phyloP scores from a whole-genome alignment of 192 early-diverging fungal species.

The Rhizophlyctis rosea region DNA sequence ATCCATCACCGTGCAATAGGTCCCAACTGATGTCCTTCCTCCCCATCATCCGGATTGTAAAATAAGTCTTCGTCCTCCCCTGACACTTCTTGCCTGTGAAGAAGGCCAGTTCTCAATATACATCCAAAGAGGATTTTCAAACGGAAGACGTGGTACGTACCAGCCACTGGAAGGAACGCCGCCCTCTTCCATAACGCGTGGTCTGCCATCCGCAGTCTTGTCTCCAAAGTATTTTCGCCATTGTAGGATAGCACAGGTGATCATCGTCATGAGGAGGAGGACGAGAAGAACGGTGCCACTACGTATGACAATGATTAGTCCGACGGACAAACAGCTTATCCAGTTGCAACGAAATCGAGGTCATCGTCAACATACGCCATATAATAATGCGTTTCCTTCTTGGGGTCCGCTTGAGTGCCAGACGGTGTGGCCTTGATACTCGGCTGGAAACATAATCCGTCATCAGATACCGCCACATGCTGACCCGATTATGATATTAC shows the following conservation, averaged over 20 bases:
- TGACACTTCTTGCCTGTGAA: conserved; percentile 16
- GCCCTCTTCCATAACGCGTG: no score
- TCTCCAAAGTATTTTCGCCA: conserved; percentile 7
- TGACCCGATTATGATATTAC: background rate
- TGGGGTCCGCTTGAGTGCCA: background rate
- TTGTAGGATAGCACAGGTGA: conserved; percentile 5
- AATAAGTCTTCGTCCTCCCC: conserved; percentile 31
- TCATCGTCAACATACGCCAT: conserved; percentile 6
- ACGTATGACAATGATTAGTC: background rate
- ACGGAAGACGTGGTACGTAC: no score
- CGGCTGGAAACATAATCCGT: background rate
- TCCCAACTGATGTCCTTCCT: conserved; percentile 22
- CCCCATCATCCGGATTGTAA: conserved; percentile 14
- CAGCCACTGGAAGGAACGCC: no score
- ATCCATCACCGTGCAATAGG: no score
- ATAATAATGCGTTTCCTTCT: conserved; percentile 15
- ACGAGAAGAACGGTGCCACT: conserved; percentile 18
- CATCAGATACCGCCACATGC: background rate
- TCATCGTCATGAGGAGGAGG: conserved; percentile 11
- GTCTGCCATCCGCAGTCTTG: no score
- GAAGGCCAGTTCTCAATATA: background rate
- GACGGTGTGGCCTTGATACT: background rate
- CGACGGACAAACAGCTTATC: background rate
- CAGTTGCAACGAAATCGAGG: no score
- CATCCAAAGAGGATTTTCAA: background rate